Conservation (phyloP, 306 rosid species). For the Vigna trinervia region DNA sequence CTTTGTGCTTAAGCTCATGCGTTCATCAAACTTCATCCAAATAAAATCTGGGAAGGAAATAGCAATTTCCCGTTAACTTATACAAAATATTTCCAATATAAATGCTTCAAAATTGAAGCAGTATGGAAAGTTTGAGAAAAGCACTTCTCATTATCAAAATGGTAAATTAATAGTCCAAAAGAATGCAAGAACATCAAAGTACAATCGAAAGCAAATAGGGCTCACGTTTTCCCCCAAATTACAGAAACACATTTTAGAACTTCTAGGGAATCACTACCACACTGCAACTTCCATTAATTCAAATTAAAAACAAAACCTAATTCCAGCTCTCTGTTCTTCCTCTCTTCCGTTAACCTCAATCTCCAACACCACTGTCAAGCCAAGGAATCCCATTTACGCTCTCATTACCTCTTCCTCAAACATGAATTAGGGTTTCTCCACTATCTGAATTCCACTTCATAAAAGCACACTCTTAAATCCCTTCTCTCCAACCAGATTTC, state of each 20-base stretch:
- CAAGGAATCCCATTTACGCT: conserved; percentile 71
- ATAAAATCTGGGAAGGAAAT: too few species aligned
- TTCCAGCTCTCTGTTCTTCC: conserved; percentile 48
- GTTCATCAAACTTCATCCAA: background rate
- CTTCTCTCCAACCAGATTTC: conserved; percentile 62
- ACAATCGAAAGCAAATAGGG: too few species aligned
- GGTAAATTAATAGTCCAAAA: background rate
- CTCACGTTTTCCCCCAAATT: too few species aligned
- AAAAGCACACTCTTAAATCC: conserved; percentile 51
- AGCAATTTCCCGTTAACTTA: too few species aligned
- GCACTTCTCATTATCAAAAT: background rate
- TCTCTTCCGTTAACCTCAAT: conserved; percentile 1
- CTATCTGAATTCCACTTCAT: conserved; percentile 43
- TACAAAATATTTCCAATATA: too few species aligned
- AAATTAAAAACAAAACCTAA: conserved; percentile 34
- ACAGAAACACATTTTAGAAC: too few species aligned
- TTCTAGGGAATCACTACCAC: too few species aligned
- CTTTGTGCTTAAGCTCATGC: conserved; percentile 32
- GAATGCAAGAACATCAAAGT: background rate
- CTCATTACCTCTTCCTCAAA: conserved; percentile 65
- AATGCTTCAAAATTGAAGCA: too few species aligned
- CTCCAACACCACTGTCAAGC: conserved; percentile 30
- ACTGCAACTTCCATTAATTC: too few species aligned
- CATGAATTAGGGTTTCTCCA: conserved; percentile 66
- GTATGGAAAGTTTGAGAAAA: too few species aligned